phyloP scores from a whole-genome alignment of 2,329 filamentous ascomycete species.

The Exophiala bonariae region DNA sequence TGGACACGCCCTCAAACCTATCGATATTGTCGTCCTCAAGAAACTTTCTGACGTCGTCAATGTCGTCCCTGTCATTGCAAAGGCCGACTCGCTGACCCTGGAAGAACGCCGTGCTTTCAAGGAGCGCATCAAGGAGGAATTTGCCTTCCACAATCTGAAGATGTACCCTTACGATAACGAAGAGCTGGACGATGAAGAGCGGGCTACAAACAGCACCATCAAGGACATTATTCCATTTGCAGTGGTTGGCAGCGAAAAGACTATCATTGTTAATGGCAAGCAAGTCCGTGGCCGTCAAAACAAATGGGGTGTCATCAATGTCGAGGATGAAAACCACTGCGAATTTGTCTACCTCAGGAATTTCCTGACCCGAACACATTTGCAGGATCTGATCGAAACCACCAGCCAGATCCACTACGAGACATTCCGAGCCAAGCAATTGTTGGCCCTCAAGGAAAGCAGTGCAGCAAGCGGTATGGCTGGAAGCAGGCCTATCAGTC shows the following conservation, averaged over 20 bases:
- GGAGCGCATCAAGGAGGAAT: slow-evolving; percentile 99
- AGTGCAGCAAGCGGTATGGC: slow-evolving; percentile 72
- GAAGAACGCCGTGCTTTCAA: slow-evolving; percentile 97
- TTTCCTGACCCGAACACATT: slow-evolving; percentile 96
- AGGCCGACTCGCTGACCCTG: slow-evolving; percentile 92
- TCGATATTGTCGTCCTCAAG: slow-evolving; percentile 99
- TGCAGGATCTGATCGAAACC: slow-evolving; percentile 98
- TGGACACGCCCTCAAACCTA: slow-evolving; percentile 96
- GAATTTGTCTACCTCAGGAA: slow-evolving; percentile 98
- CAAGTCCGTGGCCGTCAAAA: slow-evolving; percentile 97
- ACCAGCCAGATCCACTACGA: slow-evolving; percentile 99
- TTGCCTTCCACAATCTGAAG: slow-evolving; percentile 98
- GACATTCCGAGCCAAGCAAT: slow-evolving; percentile 98
- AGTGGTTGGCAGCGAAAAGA: slow-evolving; percentile 96
- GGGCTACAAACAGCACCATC: slow-evolving; percentile 88
- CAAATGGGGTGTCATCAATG: slow-evolving; percentile 99
- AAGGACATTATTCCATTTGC: slow-evolving; percentile 98
- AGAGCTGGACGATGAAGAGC: slow-evolving; percentile 96
- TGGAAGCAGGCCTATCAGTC: slow-evolving; percentile 91
- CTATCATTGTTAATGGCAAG: slow-evolving; percentile 95
- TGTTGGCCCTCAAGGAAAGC: slow-evolving; percentile 97
- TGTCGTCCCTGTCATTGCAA: slow-evolving; percentile 97
- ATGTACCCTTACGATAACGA: slow-evolving; percentile 99
- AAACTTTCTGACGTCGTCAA: slow-evolving; percentile 99
- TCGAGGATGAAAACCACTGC: slow-evolving; percentile 99